Evolutionary conservation across 257 asterid species (phyloP).

Genomic region (Fraxinus americana): DNA sequence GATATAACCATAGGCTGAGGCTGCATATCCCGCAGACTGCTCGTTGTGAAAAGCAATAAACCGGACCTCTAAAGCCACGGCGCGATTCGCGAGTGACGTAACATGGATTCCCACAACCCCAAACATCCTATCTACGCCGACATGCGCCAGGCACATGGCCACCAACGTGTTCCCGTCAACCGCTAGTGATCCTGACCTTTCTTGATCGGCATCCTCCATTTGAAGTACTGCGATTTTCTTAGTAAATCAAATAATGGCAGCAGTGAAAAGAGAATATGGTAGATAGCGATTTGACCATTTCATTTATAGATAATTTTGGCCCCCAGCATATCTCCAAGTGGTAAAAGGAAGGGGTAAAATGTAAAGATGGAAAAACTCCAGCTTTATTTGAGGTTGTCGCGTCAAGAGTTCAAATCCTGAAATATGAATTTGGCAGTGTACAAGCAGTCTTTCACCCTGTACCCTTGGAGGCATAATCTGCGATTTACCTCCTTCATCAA

Average conservation of each 20-base stretch:
- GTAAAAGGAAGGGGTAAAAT: too few species aligned
- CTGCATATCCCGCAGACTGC: slow-evolving; percentile 96
- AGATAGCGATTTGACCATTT: not conserved
- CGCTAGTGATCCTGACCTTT: slow-evolving; percentile 1
- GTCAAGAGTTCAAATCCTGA: too few species aligned
- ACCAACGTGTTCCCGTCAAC: slow-evolving; percentile 70
- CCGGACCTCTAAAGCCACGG: slow-evolving; percentile 74
- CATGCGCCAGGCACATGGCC: slow-evolving; percentile 76
- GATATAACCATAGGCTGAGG: slow-evolving; percentile 89
- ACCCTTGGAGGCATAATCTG: too few species aligned
- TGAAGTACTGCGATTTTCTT: not conserved
- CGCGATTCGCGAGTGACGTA: slow-evolving; percentile 76
- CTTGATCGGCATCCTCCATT: slow-evolving; percentile 49
- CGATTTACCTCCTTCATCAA: too few species aligned
- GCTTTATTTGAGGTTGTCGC: too few species aligned
- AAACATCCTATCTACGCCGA: slow-evolving; percentile 70
- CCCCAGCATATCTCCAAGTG: too few species aligned
- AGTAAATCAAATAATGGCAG: not conserved
- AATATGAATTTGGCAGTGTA: too few species aligned
- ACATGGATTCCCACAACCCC: slow-evolving; percentile 94
- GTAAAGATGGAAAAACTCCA: too few species aligned
- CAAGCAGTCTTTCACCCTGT: too few species aligned
- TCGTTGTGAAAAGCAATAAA: slow-evolving; percentile 95
- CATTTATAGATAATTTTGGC: too few species aligned
- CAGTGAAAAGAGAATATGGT: not conserved